Evolutionary conservation across 306 rosid genomes (phyloP).

Genomic region (Cucurbita pepo): DNA sequence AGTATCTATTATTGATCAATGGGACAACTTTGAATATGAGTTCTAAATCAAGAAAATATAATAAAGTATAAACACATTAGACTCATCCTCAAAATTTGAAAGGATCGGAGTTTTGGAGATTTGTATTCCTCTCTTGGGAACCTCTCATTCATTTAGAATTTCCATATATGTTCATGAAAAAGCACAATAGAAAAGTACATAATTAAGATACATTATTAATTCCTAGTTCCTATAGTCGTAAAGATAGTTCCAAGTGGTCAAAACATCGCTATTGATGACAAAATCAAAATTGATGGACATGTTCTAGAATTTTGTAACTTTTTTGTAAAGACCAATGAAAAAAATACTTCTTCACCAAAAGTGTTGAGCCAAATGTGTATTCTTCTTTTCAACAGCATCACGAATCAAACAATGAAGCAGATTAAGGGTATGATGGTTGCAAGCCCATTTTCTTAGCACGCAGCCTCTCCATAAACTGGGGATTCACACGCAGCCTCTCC

Average conservation of each 20-base stretch:
- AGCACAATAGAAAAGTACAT: neutral
- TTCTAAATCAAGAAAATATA: neutral
- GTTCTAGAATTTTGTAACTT: neutral
- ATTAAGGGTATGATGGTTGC: slow-evolving; percentile 23
- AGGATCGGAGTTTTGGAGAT: neutral
- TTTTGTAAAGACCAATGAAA: neutral
- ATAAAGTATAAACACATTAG: neutral
- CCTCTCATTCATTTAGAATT: neutral
- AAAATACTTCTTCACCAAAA: neutral
- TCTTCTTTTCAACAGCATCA: neutral
- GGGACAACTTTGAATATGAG: neutral
- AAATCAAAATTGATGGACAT: neutral
- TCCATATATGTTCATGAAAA: neutral
- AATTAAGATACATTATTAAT: neutral
- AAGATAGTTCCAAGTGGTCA: neutral
- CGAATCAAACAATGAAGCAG: slow-evolving; percentile 22
- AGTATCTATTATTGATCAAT: neutral
- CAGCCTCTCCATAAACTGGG: slow-evolving; percentile 74
- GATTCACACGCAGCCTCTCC: slow-evolving; percentile 58
- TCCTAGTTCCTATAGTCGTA: neutral
- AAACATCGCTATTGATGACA: neutral
- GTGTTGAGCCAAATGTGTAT: neutral
- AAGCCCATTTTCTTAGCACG: slow-evolving; percentile 34
- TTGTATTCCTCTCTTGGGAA: neutral
- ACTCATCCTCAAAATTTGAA: neutral